Evolutionary conservation across 2,329 filamentous ascomycete genomes (phyloP), one percentile per base, ranked within the genome.

Genomic region (Nannizziopsis arthrosporioides): DNA sequence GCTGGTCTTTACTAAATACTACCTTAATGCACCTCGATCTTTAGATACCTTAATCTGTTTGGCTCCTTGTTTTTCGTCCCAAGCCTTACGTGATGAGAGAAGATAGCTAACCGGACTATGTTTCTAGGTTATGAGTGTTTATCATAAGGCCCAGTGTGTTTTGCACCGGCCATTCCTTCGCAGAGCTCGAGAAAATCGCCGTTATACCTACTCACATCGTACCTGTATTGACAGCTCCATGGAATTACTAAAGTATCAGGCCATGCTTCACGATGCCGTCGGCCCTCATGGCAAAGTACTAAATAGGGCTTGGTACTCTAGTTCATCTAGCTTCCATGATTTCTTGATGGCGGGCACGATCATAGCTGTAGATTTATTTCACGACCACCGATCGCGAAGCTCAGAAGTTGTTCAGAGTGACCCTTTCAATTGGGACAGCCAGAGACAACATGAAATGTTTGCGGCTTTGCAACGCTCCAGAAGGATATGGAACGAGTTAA

Each of bases 301-400:
- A 27, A 79, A 78, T 19, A 78, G 88, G 59, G 81, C 81, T 57
- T 90, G 84, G 78, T 86, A 84, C 59, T 80, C 93, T 49, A 82
- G 80, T 31, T 84, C 84, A 0, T 78, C 88, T 17, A 86, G 83
- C 1, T 85, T 84, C 8, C 84, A 85, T 59, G 89, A 95, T 60
- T 94, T 93, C 62, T 72, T 93, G 5, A 74, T 94, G 10, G 85
- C 86, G 2, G 85, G 85, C 3, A 93, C 92, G 75, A 77, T 94
- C 39, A 74, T 95, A 3, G 81, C 81, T 46, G 74, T 93, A 22
- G 89, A 95, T 58, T 74, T 94, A 1, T 85, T 92, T 59, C 82
- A 84, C 46, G 62, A 62, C 5, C 52, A 62, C 34, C 65, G 68
- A 49, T 50, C 64, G 12, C 61, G 62, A 22, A 55, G 56, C 19